phyloP scores from a whole-genome alignment of 352 stramenopile genomes.

The Sclerospora graminicola region DNA sequence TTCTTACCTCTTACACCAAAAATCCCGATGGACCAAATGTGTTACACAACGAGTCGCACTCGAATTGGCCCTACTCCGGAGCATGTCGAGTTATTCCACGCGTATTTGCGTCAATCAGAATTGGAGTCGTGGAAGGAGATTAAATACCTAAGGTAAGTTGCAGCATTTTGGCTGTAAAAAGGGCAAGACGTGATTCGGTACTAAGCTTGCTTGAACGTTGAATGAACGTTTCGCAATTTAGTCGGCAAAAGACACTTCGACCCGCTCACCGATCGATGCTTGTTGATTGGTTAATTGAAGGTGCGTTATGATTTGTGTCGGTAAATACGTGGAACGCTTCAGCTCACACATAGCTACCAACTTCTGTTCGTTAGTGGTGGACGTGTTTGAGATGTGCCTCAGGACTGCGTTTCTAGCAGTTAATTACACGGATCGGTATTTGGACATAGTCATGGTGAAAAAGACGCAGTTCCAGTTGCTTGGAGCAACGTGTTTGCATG shows the following conservation, averaged over 20 bases:
- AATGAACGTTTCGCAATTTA: constrained; percentile 7
- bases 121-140: constrained; percentile 78
- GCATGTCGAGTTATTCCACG: constrained; percentile 72
- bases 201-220: constrained; percentile 1
- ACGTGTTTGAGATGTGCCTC: constrained; percentile 89
- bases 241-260: constrained; percentile 70
- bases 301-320: constrained; percentile 17
- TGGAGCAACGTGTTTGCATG: constrained; percentile 84
- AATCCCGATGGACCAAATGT: constrained; percentile 74
- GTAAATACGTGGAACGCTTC: background rate
- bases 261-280: constrained; percentile 85
- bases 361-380: constrained; percentile 49
- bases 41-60: constrained; percentile 43
- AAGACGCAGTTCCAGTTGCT: constrained; percentile 85
- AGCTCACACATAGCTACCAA: background rate
- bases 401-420: constrained; percentile 85
- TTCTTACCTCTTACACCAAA: constrained; percentile 44
- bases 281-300: constrained; percentile 89
- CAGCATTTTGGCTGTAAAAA: background rate
- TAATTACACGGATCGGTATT: constrained; percentile 84
- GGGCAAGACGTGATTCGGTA: background rate
- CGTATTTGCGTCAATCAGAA: constrained; percentile 69
- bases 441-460: constrained; percentile 85
- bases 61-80: constrained; percentile 42
- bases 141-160: constrained; percentile 69